Base-by-base conservation (phyloP, 805 yeast genomes). In the Wilhelminamyces savonicus region DNA sequence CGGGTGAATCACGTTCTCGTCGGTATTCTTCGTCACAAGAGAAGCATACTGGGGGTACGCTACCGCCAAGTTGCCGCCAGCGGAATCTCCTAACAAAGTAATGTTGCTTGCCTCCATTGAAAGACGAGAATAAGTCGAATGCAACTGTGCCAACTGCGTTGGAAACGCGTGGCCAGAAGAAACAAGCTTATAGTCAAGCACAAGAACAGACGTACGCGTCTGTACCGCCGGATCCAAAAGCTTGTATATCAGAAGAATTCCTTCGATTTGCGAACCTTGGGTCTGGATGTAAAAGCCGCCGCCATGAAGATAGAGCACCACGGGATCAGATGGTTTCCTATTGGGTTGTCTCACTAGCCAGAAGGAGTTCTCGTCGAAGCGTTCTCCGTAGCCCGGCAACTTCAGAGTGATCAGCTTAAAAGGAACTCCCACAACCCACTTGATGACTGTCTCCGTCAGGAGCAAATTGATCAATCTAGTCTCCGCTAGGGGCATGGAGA, bases 31-130 rank as follows among this genome's bases (percentile, higher is more conserved):
- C 19, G 6, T 17, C 19, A 17, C 6, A 6, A 17, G 19, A 6
- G 8, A 8, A 8, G 8, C 8, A 25, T 36, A 48, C 30, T 59
- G 57, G 11, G 59, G 39, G 33, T 50, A 54, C 12, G 45, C 44
- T 13, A 62, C 37, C 11, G 52, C 41, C 35, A 64, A 49, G 37
- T 62, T 52, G 1, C 64, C 69, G 16, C 70, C 70, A 7, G 69
- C 69, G 1, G 68, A 61, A 37, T 64, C 70, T 3, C 70, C 69
- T 39, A 64, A 37, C 4, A 63, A 41, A 9, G 49, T 47, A 12
- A 64, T 44, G 27, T 61, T 59, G 11, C 40, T 31, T 8, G 8
- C 19, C 8, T 17, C 19, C 19, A 7, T 17, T 8, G 19, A 6
- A 11, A 43, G 38, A 25, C 28, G 26, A 15, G 24, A 28, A 36